Conservation (phyloP, 83 land plant species). For the Picea abies region DNA sequence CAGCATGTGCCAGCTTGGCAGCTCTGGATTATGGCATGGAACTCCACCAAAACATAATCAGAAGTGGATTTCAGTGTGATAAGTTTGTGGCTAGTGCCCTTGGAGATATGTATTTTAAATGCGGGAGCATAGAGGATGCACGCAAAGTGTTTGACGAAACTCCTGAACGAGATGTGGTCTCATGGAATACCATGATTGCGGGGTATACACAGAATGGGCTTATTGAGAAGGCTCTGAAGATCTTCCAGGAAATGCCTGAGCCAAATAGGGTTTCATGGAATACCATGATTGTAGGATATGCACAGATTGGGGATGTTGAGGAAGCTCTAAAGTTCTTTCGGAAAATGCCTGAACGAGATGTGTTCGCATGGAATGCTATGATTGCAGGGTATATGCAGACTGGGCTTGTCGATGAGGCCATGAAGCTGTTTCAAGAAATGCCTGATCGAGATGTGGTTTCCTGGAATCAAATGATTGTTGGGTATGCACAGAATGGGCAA, state of each 20-base stretch:
- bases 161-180: not conserved
- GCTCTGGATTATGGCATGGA: slow-evolving; percentile 4
- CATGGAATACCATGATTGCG: slow-evolving; percentile 7
- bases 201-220: not conserved
- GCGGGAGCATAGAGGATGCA: not conserved
- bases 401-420: too few relatives aligned
- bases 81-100: not conserved
- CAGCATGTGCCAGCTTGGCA: not conserved
- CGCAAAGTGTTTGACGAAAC: not conserved
- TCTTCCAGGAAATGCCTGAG: not conserved
- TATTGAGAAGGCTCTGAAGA: not conserved
- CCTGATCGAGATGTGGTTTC: too few relatives aligned
- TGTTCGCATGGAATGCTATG: too few relatives aligned
- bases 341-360: not conserved
- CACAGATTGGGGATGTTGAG: not conserved
- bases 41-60: slow-evolving; percentile 2
- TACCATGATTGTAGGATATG: not conserved
- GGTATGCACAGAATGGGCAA: too few relatives aligned
- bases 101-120: slow-evolving; percentile 1
- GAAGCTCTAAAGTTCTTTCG: not conserved
- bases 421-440: too few relatives aligned
- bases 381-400: too few relatives aligned
- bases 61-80: not conserved
- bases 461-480: too few relatives aligned
- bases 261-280: not conserved